A percentile compares a stretch with the other conserved stretches of the same genome.
Evolutionary conservation across 805 yeast genomes (phyloP).

Genomic region (Wickerhamiella qilinensis): DNA sequence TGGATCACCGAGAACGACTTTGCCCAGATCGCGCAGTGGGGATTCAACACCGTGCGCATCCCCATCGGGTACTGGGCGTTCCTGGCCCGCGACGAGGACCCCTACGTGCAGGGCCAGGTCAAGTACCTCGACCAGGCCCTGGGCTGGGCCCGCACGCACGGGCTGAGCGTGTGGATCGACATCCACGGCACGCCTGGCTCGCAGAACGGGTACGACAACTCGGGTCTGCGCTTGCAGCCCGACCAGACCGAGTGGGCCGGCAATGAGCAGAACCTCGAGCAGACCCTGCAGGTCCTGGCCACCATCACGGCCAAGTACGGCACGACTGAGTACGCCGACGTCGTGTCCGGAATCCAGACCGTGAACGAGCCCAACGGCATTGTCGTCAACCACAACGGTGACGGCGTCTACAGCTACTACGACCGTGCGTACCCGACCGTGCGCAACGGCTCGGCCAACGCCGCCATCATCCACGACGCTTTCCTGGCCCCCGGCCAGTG

Average conservation of each 20-base stretch:
- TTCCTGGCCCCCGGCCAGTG: slow-evolving; percentile 48
- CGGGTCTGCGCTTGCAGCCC: slow-evolving; percentile 40
- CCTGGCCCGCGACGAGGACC: slow-evolving; percentile 41
- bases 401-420: slow-evolving; percentile 45
- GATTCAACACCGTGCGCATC: slow-evolving; percentile 60
- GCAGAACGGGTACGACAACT: slow-evolving; percentile 87
- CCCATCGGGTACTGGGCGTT: slow-evolving; percentile 95
- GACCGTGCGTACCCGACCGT: slow-evolving; percentile 15
- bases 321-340: slow-evolving; percentile 38
- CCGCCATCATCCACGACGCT: slow-evolving; percentile 70
- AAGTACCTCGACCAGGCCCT: slow-evolving; percentile 57
- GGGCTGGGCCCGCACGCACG: slow-evolving; percentile 46
- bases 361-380: slow-evolving; percentile 81
- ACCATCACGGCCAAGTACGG: slow-evolving; percentile 50
- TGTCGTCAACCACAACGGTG: slow-evolving; percentile 4
- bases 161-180: slow-evolving; percentile 70
- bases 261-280: slow-evolving; percentile 28
- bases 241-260: slow-evolving; percentile 40
- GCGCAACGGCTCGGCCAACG: slow-evolving; percentile 30
- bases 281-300: slow-evolving; percentile 40
- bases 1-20: slow-evolving; percentile 65
- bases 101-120: slow-evolving; percentile 70
- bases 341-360: slow-evolving; percentile 65
- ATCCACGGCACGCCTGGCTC: slow-evolving; percentile 92
- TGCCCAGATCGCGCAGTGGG: slow-evolving; percentile 26